Evolutionary conservation across 2,329 filamentous ascomycete species (phyloP), one percentile per base, ranked within the genome.

Genomic region (Colletotrichum eremochloae): DNA sequence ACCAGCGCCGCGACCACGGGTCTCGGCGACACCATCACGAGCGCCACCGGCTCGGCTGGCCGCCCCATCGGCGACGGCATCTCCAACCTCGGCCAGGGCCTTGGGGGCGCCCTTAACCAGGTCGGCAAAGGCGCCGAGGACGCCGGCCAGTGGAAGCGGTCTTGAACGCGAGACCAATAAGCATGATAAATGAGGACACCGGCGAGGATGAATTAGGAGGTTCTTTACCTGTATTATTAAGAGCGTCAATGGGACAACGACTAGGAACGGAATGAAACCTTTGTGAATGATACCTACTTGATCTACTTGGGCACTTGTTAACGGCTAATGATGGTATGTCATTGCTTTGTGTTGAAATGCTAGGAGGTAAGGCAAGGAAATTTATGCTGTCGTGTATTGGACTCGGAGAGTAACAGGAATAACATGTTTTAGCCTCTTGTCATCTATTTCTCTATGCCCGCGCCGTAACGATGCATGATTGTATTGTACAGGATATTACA

Each of bases 41-140:
- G 83, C 65, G 85, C 85, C 4, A 87, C 88, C 0, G 89, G 89
- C 15, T 85, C 84, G n/a, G 78, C 84, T 12, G 88, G 87, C 20
- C 84, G 84, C 68, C 87, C 88, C 1, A 76, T 91, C 1, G 89
- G 89, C 9, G 86, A 91, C 75, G 88, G 84, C 2, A 68, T 91
- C 15, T 83, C 84, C 9, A 87, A 84, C 74, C 76, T 89, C 9
- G 87, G 87, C 7, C 85, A 83, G 1, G 88, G 88, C 0, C 75
- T 91, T 2, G 84, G 90, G 80, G 82, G 83, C 56, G 89, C 87
- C 1, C 79, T 84, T 48, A 81, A 82, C 55, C 81, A 80, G 58
- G 82, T 90, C 2, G 85, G 86, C 18, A 84, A 87, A 79, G 88
- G 88, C 0, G 85, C 88, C 8, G 88, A 90, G 80, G 82, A 89